Percentiles rank a stretch among this genome's conserved stretches.
Conservation (phyloP, 495 filamentous ascomycete genomes). For the Staphylotrichum tortipilum region DNA sequence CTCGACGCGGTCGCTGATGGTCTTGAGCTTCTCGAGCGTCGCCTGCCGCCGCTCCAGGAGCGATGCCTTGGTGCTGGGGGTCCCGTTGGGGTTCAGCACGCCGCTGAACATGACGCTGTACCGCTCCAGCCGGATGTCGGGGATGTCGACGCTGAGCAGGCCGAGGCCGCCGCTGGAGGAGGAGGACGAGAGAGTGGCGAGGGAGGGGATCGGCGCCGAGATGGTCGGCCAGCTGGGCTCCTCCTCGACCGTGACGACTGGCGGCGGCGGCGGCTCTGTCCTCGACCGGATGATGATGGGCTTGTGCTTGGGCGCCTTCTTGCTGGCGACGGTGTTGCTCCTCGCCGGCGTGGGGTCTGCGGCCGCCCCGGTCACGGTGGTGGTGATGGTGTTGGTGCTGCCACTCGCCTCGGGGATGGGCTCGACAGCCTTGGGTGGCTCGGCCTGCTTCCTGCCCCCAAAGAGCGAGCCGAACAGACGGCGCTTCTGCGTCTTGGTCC, state of each 20-base stretch:
- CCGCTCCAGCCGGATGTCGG: constrained; percentile 69
- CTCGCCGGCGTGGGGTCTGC: constrained; percentile 21
- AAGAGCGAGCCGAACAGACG: constrained; percentile 43
- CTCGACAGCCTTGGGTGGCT: constrained; percentile 16
- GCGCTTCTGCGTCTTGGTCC: constrained; percentile 38
- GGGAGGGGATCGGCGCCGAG: constrained; percentile 8
- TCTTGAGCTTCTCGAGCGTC: constrained; percentile 55
- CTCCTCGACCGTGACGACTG: constrained; percentile 4
- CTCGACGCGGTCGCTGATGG: constrained; percentile 35
- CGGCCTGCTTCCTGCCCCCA: constrained; percentile 33
- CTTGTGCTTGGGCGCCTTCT: constrained; percentile 25
- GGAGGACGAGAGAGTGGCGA: neutral
- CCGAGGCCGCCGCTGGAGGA: constrained; percentile 7
- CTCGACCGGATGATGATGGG: constrained; percentile 31
- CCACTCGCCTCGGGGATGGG: constrained; percentile 4
- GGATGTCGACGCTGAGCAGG: constrained; percentile 68
- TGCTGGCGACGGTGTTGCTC: constrained; percentile 30
- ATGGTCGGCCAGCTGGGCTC: neutral
- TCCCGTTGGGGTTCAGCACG: constrained; percentile 46
- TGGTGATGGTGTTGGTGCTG: constrained; percentile 10
- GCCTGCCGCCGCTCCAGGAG: constrained; percentile 61
- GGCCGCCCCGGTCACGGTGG: constrained; percentile 4
- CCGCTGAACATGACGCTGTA: constrained; percentile 93
- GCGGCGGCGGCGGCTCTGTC: constrained; percentile 21
- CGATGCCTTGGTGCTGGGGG: constrained; percentile 32